A percentile compares a stretch with the other conserved stretches of the same genome.
Conservation (phyloP, 225 moss, liverwort and hornwort species). For the Antitrichia curtipendula region DNA sequence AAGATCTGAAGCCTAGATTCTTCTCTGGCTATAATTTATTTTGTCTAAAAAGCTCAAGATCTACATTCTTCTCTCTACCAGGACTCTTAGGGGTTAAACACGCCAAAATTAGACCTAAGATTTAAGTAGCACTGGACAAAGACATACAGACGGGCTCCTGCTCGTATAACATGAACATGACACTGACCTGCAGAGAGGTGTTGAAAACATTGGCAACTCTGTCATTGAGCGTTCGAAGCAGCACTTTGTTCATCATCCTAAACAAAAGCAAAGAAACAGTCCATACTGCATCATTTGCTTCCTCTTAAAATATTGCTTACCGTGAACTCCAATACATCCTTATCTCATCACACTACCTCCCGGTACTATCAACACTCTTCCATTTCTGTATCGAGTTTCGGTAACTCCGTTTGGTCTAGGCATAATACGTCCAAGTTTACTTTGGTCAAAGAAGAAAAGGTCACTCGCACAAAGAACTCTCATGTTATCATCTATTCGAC, state of each 20-base stretch:
- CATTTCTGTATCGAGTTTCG: background rate
- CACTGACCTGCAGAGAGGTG: conserved; percentile 61
- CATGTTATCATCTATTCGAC: background rate
- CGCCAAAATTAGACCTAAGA: background rate
- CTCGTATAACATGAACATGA: background rate
- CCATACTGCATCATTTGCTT: background rate
- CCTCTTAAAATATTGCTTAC: background rate
- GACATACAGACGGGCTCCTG: background rate
- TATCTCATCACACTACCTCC: background rate
- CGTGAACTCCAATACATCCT: background rate
- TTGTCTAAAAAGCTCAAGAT: background rate
- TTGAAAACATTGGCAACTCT: conserved; percentile 81
- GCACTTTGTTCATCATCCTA: conserved; percentile 55
- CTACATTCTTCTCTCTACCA: background rate
- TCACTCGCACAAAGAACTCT: background rate
- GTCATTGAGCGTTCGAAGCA: conserved; percentile 78
- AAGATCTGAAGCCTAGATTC: background rate
- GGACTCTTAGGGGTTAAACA: background rate
- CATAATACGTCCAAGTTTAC: background rate
- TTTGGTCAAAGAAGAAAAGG: background rate
- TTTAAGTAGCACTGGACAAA: background rate
- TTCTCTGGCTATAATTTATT: background rate
- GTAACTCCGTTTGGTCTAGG: background rate
- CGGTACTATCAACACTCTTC: background rate
- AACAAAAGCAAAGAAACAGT: background rate